Evolutionary conservation across 148 eudicot genomes (phyloP).

Genomic region (Vaccinium myrtillus): DNA sequence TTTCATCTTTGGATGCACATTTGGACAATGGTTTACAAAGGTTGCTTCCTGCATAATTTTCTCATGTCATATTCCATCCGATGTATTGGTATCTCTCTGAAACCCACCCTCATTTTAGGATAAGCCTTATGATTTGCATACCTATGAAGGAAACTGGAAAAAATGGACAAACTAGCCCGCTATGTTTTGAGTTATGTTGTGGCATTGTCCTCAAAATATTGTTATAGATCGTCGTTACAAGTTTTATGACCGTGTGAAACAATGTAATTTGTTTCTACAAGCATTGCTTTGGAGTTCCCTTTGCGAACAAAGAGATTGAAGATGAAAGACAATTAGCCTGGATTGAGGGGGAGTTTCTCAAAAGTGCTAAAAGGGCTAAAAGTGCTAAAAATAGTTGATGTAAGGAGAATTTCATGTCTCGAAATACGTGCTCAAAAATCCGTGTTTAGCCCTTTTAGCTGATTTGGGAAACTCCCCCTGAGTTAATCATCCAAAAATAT

Average conservation of each 20-base stretch:
- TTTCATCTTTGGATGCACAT: constrained; percentile 87
- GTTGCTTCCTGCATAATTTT: constrained; percentile 27
- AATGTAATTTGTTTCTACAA: neutral
- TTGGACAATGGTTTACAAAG: constrained; percentile 74
- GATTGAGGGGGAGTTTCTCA: too few relatives aligned
- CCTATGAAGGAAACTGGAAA: neutral
- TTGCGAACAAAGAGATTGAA: neutral
- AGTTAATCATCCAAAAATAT: too few relatives aligned
- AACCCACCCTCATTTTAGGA: neutral
- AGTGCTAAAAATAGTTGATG: too few relatives aligned
- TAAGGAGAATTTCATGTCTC: too few relatives aligned
- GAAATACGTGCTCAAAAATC: too few relatives aligned
- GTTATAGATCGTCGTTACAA: neutral
- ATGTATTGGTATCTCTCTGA: neutral
- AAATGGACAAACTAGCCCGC: neutral
- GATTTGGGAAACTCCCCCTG: too few relatives aligned
- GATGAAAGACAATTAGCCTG: neutral
- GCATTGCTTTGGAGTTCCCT: neutral
- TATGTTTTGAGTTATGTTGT: neutral
- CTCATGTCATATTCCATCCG: neutral
- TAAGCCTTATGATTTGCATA: neutral
- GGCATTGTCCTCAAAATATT: neutral
- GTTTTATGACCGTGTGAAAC: neutral
- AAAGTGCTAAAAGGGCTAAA: too few relatives aligned
- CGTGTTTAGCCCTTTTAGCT: too few relatives aligned